A percentile compares a stretch with the other conserved stretches of the same genome.
Conservation (phyloP, 345 rosid genomes). For the Clarkia xantiana region DNA sequence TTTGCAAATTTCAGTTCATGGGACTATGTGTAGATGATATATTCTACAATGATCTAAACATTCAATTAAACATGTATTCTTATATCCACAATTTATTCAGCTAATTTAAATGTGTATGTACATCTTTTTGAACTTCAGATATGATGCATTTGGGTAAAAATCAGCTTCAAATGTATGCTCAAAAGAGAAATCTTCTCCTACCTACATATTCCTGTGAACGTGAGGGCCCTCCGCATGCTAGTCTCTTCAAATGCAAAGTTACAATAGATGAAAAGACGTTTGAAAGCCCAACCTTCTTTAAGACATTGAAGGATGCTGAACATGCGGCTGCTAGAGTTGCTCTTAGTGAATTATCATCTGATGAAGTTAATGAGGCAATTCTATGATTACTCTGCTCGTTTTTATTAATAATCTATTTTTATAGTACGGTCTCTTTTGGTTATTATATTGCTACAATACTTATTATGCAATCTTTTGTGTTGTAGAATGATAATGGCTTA, state of each 20-base stretch:
- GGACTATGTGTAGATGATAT: too few species aligned
- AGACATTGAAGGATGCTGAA: slow-evolving; percentile 26
- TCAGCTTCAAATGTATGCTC: slow-evolving; percentile 20
- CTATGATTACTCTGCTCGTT: background rate
- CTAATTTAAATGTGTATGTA: background rate
- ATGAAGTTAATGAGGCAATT: slow-evolving; percentile 21
- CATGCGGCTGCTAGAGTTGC: slow-evolving; percentile 32
- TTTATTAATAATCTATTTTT: background rate
- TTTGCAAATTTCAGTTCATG: too few species aligned
- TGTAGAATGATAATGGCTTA: slow-evolving; percentile 18
- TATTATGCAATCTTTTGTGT: background rate
- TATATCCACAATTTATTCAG: background rate
- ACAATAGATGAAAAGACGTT: slow-evolving; percentile 19
- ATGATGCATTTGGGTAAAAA: slow-evolving; percentile 15
- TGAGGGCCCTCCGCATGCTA: slow-evolving; percentile 26
- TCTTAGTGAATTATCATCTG: slow-evolving; percentile 10
- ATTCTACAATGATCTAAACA: too few species aligned
- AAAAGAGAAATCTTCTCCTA: slow-evolving; percentile 18
- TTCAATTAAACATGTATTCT: too few species aligned
- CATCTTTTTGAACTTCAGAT: slow-evolving; percentile 6
- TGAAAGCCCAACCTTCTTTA: slow-evolving; percentile 11
- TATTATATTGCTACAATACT: background rate
- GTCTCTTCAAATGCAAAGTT: slow-evolving; percentile 23
- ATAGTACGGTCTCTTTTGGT: background rate
- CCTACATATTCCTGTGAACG: slow-evolving; percentile 22